These are phyloP conservation scores for Cercospora sp. DNA, from an alignment of 2,329 filamentous ascomycete species.

Conservation along the genomic window DNA sequence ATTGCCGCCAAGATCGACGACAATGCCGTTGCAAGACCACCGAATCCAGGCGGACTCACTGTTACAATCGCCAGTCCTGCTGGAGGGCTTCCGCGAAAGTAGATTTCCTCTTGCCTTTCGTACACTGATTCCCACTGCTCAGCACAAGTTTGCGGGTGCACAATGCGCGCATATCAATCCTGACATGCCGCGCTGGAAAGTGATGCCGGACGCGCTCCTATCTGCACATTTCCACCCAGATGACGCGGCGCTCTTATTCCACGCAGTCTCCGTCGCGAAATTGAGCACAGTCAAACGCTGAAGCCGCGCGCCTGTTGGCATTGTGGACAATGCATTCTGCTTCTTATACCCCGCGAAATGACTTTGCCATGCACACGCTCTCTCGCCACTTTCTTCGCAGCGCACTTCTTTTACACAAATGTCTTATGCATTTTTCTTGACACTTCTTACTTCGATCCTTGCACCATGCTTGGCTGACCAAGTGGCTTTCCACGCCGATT, in stretches of 20 bases:
- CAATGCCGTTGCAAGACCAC: neutral
- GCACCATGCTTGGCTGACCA: slow-evolving; percentile 16
- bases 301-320: neutral
- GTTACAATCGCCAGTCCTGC: neutral
- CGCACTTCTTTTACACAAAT: neutral
- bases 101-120: neutral
- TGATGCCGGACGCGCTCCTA: neutral
- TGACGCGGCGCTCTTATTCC: slow-evolving; percentile 5
- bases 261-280: neutral
- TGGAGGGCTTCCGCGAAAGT: neutral
- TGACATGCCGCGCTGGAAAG: neutral
- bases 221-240: neutral
- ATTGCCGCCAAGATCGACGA: neutral
- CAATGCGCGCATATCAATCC: neutral
- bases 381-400: neutral
- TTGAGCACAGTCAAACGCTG: neutral
- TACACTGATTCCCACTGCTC: neutral
- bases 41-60: neutral
- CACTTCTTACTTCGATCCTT: neutral
- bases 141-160: neutral
- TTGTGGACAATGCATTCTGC: neutral
- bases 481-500: slow-evolving; percentile 26
- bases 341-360: neutral
- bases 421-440: neutral
- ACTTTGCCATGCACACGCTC: neutral